phyloP scores from a whole-genome alignment of 2,329 filamentous ascomycete species.

The Fusarium foetens region DNA sequence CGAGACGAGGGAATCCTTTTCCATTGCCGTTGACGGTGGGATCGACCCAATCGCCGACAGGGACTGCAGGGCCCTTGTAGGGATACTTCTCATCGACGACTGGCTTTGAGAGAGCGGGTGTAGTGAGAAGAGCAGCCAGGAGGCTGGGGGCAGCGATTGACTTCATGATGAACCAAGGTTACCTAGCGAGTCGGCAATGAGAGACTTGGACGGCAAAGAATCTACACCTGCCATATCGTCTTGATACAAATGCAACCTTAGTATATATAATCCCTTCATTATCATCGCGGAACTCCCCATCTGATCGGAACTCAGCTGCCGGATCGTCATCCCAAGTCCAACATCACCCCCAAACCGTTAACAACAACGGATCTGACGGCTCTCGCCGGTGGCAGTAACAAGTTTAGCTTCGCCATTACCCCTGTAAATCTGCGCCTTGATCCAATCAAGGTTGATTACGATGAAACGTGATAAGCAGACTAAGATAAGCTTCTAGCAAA shows the following conservation, averaged over 20 bases:
- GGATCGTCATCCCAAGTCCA: neutral
- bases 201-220: neutral
- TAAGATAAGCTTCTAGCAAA: neutral
- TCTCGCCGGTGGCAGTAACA: neutral
- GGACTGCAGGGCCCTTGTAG: neutral
- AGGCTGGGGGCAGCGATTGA: neutral
- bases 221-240: neutral
- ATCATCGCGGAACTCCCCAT: neutral
- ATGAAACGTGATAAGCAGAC: neutral
- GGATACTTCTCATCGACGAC: slow-evolving; percentile 7
- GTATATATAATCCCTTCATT: neutral
- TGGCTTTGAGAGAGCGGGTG: neutral
- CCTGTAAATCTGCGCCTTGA: neutral
- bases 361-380: slow-evolving; percentile 1
- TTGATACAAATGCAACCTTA: neutral
- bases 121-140: neutral
- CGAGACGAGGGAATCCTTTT: neutral
- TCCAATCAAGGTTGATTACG: neutral
- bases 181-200: neutral
- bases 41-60: slow-evolving; percentile 9
- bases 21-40: neutral
- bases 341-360: neutral
- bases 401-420: neutral
- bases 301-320: neutral
- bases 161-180: neutral